These are phyloP conservation scores for Macrophomina phaseolina DNA, from an alignment of 2,329 filamentous ascomycete genomes.

Conservation along the genomic window DNA sequence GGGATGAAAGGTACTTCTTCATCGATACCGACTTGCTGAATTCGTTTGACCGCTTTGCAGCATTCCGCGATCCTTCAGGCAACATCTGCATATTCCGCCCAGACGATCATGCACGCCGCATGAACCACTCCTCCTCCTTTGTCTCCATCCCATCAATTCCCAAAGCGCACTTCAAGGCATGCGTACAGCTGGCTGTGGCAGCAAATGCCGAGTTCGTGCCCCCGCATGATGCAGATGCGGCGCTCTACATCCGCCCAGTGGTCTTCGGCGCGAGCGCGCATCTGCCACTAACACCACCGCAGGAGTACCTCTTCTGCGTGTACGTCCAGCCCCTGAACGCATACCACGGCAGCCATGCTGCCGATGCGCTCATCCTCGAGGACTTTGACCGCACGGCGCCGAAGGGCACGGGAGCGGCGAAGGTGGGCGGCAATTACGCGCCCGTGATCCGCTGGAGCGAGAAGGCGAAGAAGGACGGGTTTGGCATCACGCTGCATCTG, in stretches of 20 bases:
- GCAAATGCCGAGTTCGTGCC: conserved; percentile 37
- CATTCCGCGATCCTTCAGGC: conserved; percentile 30
- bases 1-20: conserved; percentile 23
- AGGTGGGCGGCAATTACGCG: conserved; percentile 48
- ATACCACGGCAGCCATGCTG: conserved; percentile 36
- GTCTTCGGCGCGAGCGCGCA: conserved; percentile 39
- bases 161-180: conserved; percentile 37
- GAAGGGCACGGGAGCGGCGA: conserved; percentile 40
- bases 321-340: conserved; percentile 37
- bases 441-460: conserved; percentile 42
- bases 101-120: conserved; percentile 37
- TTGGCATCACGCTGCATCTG: conserved; percentile 42
- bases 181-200: conserved; percentile 35
- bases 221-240: conserved; percentile 36
- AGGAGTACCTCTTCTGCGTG: conserved; percentile 40
- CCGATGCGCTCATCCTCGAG: conserved; percentile 41
- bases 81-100: conserved; percentile 44
- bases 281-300: conserved; percentile 34
- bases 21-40: neutral
- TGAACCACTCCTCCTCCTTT: conserved; percentile 36
- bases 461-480: conserved; percentile 40
- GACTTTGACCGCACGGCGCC: conserved; percentile 45
- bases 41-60: conserved; percentile 29
- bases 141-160: conserved; percentile 42
- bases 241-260: conserved; percentile 45